Base-by-base conservation (phyloP, 306 rosid genomes). In the Corylus avellana region DNA sequence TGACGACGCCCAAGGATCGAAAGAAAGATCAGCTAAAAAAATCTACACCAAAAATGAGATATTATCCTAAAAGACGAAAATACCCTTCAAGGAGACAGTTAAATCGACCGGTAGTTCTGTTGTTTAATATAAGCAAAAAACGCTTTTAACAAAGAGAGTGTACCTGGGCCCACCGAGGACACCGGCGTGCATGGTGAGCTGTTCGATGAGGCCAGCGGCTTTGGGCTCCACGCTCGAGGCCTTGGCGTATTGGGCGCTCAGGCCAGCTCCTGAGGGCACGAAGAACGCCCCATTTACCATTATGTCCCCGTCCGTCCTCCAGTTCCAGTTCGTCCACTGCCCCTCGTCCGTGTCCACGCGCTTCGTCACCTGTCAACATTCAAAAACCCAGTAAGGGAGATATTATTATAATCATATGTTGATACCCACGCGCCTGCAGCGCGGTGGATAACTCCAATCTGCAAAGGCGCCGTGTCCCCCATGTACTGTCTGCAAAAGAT, bases 281-380 rank as follows among this genome's bases (percentile, higher is more conserved):
- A 96, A 96, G 84, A 90, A 96, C 0, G 99, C 99, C 8, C 99
- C 99, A 77, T 96, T 96, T 74, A 91, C 97, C 97, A 96, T 90
- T 12, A 90, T 5, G 74, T 96, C 99, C 82, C 98, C 98, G 3
- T 90, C 98, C 17, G 99, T 87, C 55, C 92, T 88, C 99, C 99
- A 96, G 71, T 96, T 96, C 99, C 99, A 96, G 7, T 44, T 93
- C 11, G 81, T 61, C 99, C 99, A 96, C 0, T 91, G 84, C 0
- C 80, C 66, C 59, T 91, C 96, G 39, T 81, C 58, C 1, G 98
- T 93, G 16, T 96, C 98, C 97, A 96, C 97, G 80, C 99, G 93
- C 97, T 93, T 96, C 2, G 99, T 96, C 83, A 96, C 99, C 99
- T 95, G 84, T 72, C 51, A 14, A 53, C 48, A n/a, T 9, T 56